Evolutionary conservation across 352 stramenopile genomes (phyloP).

Genomic region (Blastocystis sp.): DNA sequence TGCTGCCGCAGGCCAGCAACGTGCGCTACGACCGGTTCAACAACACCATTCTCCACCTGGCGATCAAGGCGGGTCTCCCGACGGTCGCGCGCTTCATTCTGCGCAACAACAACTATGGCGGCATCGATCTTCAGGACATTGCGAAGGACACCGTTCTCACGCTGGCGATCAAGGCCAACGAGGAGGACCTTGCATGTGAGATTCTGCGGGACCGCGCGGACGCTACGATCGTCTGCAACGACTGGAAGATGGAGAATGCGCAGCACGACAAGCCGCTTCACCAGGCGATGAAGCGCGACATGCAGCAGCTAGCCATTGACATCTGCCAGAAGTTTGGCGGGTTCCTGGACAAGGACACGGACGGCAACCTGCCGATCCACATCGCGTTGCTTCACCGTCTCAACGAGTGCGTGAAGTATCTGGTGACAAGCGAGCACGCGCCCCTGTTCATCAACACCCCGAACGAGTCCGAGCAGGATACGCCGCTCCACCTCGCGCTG

Average conservation of each 20-base stretch:
- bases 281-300: slow-evolving; percentile 44
- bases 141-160: slow-evolving; percentile 16
- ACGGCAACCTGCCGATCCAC: slow-evolving; percentile 22
- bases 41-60: slow-evolving; percentile 54
- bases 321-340: background rate
- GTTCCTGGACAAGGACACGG: slow-evolving; percentile 29
- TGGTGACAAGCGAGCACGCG: background rate
- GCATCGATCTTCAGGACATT: background rate
- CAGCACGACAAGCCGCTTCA: background rate
- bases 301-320: slow-evolving; percentile 3
- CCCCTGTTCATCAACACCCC: background rate
- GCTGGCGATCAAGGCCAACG: slow-evolving; percentile 34
- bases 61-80: slow-evolving; percentile 31
- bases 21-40: background rate
- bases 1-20: slow-evolving; percentile 6
- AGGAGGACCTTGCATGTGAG: slow-evolving; percentile 51
- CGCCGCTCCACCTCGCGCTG: slow-evolving; percentile 41
- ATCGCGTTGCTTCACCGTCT: slow-evolving; percentile 37
- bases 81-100: slow-evolving; percentile 33
- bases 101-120: background rate
- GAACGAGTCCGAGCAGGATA: slow-evolving; percentile 24
- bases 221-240: background rate
- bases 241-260: slow-evolving; percentile 26
- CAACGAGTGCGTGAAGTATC: slow-evolving; percentile 26
- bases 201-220: slow-evolving; percentile 6